phyloP scores from a whole-genome alignment of 202 grass and related monocot genomes.

The Carex sylvatica region DNA sequence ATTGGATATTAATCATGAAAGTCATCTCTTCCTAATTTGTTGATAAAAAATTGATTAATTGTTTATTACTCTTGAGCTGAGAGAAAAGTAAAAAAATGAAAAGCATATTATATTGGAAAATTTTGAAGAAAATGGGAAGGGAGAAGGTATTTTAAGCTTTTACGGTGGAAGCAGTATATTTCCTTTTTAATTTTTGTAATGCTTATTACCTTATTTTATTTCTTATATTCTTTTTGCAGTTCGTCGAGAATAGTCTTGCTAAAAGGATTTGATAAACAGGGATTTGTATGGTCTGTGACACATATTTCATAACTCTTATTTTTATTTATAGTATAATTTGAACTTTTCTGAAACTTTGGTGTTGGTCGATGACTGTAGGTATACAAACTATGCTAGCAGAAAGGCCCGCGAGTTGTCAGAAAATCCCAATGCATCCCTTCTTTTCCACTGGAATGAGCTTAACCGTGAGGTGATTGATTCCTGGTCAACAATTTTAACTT shows the following conservation, averaged over 20 bases:
- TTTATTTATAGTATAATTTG: constrained; percentile 1
- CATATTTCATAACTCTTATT: background rate
- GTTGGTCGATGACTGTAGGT: constrained; percentile 44
- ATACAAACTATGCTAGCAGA: constrained; percentile 81
- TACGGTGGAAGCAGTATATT: background rate
- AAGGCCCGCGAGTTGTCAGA: constrained; percentile 75
- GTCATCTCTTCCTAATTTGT: background rate
- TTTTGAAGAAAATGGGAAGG: background rate
- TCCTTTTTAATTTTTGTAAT: background rate
- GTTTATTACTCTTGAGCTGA: background rate
- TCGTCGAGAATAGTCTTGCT: constrained; percentile 91
- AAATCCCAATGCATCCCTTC: constrained; percentile 74
- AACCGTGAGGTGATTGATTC: constrained; percentile 65
- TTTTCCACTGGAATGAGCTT: constrained; percentile 94
- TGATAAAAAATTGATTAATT: background rate
- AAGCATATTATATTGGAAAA: background rate
- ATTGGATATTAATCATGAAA: background rate
- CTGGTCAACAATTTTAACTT: background rate
- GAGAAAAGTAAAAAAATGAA: background rate
- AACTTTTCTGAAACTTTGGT: constrained; percentile 7
- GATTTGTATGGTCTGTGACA: constrained; percentile 75
- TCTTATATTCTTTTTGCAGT: constrained; percentile 37
- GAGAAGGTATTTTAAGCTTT: background rate
- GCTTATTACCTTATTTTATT: constrained; percentile 3
- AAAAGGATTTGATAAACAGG: constrained; percentile 74